Evolutionary conservation across 129 eudicot species (phyloP).

Genomic region (Centaurea solstitialis): DNA sequence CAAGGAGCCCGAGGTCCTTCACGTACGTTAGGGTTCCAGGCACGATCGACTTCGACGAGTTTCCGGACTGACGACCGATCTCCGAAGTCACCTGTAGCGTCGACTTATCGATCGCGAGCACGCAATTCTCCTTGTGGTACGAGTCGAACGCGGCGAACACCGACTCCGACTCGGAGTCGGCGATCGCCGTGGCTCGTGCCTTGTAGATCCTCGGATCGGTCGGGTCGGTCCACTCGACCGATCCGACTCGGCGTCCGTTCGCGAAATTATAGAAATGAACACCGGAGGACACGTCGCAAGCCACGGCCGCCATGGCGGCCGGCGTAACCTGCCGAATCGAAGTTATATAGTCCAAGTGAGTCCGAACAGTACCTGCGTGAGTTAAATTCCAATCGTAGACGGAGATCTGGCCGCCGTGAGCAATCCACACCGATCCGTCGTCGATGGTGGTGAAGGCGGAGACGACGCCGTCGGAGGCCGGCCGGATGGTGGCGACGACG

Average conservation of each 20-base stretch:
- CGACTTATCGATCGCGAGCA: constrained; percentile 59
- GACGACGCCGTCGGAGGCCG: constrained; percentile 62
- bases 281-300: constrained; percentile 53
- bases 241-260: constrained; percentile 47
- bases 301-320: constrained; percentile 54
- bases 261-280: constrained; percentile 59
- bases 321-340: constrained; percentile 40
- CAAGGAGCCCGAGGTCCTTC: constrained; percentile 37
- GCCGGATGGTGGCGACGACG: constrained; percentile 34
- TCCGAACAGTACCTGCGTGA: constrained; percentile 58
- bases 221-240: constrained; percentile 69
- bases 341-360: constrained; percentile 66
- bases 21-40: constrained; percentile 58
- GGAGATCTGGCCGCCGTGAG: constrained; percentile 81
- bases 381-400: constrained; percentile 57
- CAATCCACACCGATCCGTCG: constrained; percentile 66
- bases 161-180: constrained; percentile 40
- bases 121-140: constrained; percentile 69
- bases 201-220: constrained; percentile 74
- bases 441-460: constrained; percentile 48
- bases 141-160: constrained; percentile 68
- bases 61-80: constrained; percentile 69
- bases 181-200: constrained; percentile 62
- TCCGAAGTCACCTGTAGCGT: constrained; percentile 51
- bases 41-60: constrained; percentile 55